A percentile compares a stretch with the other conserved stretches of the same genome.
phyloP scores from a whole-genome alignment of 1,139 yeast genomes.

The Candida dubliniensis region DNA sequence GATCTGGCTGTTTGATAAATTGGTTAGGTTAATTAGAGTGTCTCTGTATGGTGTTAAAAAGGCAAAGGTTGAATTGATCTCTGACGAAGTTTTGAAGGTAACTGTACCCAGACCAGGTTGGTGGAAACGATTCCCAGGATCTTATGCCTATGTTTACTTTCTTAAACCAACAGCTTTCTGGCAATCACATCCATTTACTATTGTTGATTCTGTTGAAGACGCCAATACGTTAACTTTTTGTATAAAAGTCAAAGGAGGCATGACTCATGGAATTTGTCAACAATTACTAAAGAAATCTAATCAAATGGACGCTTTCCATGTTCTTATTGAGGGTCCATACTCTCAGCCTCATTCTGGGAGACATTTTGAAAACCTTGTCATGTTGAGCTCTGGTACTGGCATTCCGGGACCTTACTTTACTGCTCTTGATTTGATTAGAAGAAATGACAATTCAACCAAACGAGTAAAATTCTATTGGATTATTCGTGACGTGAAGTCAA shows the following conservation, averaged over 20 bases:
- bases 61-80: constrained; percentile 16
- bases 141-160: constrained; percentile 56
- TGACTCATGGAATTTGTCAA: constrained; percentile 35
- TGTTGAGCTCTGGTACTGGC: constrained; percentile 33
- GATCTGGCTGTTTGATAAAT: constrained; percentile 32
- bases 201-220: constrained; percentile 37
- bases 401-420: constrained; percentile 36
- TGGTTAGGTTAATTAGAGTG: constrained; percentile 23
- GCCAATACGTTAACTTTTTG: constrained; percentile 39
- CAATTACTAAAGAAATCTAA: constrained; percentile 14
- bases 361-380: constrained; percentile 23
- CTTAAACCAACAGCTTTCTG: constrained; percentile 51
- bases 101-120: constrained; percentile 16
- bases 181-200: constrained; percentile 70
- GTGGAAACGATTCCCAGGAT: constrained; percentile 36
- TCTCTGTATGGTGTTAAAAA: constrained; percentile 29
- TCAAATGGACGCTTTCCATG: constrained; percentile 16
- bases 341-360: constrained; percentile 21
- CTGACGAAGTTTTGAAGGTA: constrained; percentile 16
- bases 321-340: constrained; percentile 31
- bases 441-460: constrained; percentile 8
- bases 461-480: constrained; percentile 48
- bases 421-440: constrained; percentile 23
- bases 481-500: constrained; percentile 40
- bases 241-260: constrained; percentile 48